Evolutionary conservation across 495 filamentous ascomycete genomes (phyloP), one percentile per base, ranked within the genome.

Genomic region (Hamigera avellanea): DNA sequence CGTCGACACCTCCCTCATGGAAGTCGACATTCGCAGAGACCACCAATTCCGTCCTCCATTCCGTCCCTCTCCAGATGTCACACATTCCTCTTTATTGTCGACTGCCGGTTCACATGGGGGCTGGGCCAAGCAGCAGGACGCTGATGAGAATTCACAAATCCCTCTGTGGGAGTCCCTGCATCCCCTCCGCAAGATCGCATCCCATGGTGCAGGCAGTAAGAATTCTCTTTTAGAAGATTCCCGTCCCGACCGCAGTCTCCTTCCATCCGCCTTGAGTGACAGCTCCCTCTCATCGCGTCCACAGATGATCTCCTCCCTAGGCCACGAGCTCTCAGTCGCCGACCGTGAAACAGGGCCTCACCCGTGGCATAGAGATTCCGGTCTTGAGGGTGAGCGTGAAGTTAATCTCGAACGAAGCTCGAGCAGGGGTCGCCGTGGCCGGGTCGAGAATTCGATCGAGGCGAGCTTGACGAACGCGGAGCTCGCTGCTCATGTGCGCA

Each of bases 381-480:
- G 42, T 8, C 40, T 39, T 18, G 37, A 56, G 28, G 34, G 14
- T n/a, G 14, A 34, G n/a, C 37, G 33, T 13, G 43, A 38, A 17
- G 27, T 29, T 3, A 43, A 49, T 19, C 10, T 55, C 14, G 61
- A 66, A 19, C 52, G 61, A 19, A 65, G 56, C 30, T 48, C 69
- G 19, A 69, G 61, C 44, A 56, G 62, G 36, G 52, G 63, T 40
- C 60, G 64, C 14, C 54, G 62, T 30, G 55, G 61, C 10, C 61
- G 64, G 15, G 81, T 93, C 10, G 87, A 93, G 41, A 83, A 81
- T 54, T 82, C 81, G 14, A 88, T 95, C 45, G 76, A 84, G 41
- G 86, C 87, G 28, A 85, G 79, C 26, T 53, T 93, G 34, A 66
- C 81, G 3, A 80, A 83, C 23, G 66, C 72, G 26, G 89, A 95